These are phyloP conservation scores for Solanum virginianum DNA, from an alignment of 257 asterid genomes.

Conservation along the genomic window DNA sequence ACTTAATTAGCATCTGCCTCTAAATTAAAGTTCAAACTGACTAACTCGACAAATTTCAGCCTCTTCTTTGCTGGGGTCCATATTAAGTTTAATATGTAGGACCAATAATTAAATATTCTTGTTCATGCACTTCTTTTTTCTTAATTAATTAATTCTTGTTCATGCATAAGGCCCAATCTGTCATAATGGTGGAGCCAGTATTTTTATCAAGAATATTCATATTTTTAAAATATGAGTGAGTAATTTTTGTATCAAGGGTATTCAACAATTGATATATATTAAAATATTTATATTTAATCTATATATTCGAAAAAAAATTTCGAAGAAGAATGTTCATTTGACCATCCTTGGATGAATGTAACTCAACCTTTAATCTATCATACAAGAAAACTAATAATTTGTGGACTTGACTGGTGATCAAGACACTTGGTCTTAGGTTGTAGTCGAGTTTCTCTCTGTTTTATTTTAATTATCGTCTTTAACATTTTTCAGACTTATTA, in stretches of 20 bases:
- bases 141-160: not conserved
- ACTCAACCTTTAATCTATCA: not conserved
- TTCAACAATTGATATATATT: too few relatives aligned
- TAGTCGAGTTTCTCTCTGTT: not conserved
- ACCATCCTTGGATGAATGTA: too few relatives aligned
- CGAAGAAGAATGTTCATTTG: too few relatives aligned
- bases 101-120: not conserved
- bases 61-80: not conserved
- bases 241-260: too few relatives aligned
- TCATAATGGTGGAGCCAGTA: too few relatives aligned
- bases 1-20: not conserved
- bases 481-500: not conserved
- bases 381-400: not conserved
- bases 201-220: too few relatives aligned
- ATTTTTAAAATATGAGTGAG: too few relatives aligned
- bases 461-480: not conserved
- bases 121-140: not conserved
- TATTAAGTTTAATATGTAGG: not conserved
- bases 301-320: too few relatives aligned
- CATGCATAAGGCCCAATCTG: not conserved
- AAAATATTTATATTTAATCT: too few relatives aligned
- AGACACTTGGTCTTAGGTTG: not conserved
- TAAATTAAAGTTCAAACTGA: not conserved
- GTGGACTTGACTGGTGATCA: not conserved
- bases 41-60: not conserved